Conservation (phyloP, 495 filamentous ascomycete genomes). For the Zalerion maritima region DNA sequence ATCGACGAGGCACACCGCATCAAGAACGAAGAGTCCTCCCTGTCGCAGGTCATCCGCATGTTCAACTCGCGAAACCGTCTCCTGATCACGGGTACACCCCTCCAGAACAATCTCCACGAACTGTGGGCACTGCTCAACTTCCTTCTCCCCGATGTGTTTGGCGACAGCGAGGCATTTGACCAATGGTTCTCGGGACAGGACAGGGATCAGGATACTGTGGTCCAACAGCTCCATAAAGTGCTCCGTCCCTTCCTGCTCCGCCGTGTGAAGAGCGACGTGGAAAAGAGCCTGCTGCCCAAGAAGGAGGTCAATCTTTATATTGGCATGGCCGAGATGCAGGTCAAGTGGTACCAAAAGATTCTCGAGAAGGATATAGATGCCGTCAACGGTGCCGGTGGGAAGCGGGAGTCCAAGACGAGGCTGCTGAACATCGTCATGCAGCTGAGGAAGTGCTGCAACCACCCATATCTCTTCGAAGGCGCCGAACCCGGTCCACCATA, state of each 20-base stretch:
- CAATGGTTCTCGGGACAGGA: slow-evolving; percentile 91
- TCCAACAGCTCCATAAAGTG: slow-evolving; percentile 90
- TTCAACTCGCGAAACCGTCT: slow-evolving; percentile 95
- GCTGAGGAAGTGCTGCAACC: slow-evolving; percentile 96
- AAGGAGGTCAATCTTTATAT: slow-evolving; percentile 96
- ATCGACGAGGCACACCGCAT: slow-evolving; percentile 98
- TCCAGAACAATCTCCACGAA: slow-evolving; percentile 98
- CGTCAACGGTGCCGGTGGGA: slow-evolving; percentile 92
- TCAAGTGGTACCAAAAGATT: slow-evolving; percentile 99
- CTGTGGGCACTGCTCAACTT: slow-evolving; percentile 99
- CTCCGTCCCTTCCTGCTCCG: slow-evolving; percentile 87
- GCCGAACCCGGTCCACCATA: slow-evolving; percentile 96
- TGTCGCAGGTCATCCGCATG: slow-evolving; percentile 91
- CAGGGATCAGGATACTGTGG: slow-evolving; percentile 85
- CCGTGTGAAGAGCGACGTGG: slow-evolving; percentile 95
- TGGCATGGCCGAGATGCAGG: slow-evolving; percentile 98
- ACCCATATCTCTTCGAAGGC: slow-evolving; percentile 96
- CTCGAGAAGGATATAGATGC: slow-evolving; percentile 98
- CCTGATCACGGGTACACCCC: slow-evolving; percentile 89
- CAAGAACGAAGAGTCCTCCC: slow-evolving; percentile 96
- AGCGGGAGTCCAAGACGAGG: slow-evolving; percentile 95
- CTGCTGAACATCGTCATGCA: slow-evolving; percentile 99
- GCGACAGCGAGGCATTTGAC: slow-evolving; percentile 94
- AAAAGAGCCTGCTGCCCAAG: slow-evolving; percentile 95
- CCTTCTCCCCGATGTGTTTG: slow-evolving; percentile 91